Conservation (phyloP, 257 asterid genomes). For the Penstemon newberryi region DNA sequence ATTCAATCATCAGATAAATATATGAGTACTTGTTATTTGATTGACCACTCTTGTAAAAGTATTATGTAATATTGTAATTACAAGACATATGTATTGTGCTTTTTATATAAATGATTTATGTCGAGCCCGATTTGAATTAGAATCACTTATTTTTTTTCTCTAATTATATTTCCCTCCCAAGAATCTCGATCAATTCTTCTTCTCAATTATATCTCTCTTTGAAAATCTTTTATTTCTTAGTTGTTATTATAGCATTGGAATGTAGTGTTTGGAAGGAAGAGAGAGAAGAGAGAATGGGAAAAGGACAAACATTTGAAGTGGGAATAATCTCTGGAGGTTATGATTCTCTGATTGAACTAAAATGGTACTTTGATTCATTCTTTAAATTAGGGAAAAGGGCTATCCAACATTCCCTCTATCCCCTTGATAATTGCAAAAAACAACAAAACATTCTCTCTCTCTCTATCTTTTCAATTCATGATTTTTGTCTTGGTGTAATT, state of each 20-base stretch:
- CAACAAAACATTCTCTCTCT: conserved; percentile 48
- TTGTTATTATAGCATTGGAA: conserved; percentile 45
- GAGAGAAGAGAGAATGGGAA: conserved; percentile 26
- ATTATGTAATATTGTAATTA: too few species aligned
- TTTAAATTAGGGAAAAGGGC: conserved; percentile 22
- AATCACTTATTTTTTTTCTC: too few species aligned
- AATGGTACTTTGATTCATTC: conserved; percentile 37
- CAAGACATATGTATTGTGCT: too few species aligned
- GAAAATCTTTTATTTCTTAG: conserved; percentile 15
- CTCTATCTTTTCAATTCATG: conserved; percentile 27
- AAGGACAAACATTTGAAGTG: conserved; percentile 71
- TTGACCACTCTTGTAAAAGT: too few species aligned
- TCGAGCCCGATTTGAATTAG: too few species aligned
- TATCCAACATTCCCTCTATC: conserved; percentile 52
- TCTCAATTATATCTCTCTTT: conserved; percentile 20
- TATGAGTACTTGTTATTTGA: too few species aligned
- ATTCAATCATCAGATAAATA: too few species aligned
- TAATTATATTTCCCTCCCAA: not conserved
- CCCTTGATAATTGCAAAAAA: conserved; percentile 35
- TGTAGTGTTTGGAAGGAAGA: conserved; percentile 46
- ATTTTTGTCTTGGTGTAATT: conserved; percentile 42
- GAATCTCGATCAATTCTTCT: not conserved
- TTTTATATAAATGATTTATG: too few species aligned
- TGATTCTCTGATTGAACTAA: conserved; percentile 57
- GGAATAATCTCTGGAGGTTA: conserved; percentile 59